Evolutionary conservation across 495 filamentous ascomycete genomes (phyloP).

Genomic region (Xanthoparmelia taractica): DNA sequence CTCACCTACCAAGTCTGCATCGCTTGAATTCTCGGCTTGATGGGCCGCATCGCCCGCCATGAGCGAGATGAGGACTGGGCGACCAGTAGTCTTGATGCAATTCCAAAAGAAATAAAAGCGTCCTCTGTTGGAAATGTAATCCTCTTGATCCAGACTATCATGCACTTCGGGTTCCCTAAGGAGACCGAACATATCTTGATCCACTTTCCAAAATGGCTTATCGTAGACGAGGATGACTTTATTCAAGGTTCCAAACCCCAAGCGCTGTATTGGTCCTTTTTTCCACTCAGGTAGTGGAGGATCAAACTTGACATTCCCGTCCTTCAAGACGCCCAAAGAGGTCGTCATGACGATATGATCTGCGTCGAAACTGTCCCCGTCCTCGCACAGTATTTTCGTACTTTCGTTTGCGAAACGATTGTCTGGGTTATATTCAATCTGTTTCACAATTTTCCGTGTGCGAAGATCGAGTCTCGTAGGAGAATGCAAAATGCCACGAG

Average conservation of each 20-base stretch:
- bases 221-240: slow-evolving; percentile 91
- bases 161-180: slow-evolving; percentile 58
- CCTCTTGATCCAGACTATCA: slow-evolving; percentile 50
- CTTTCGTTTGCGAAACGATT: slow-evolving; percentile 24
- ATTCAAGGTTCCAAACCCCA: slow-evolving; percentile 92
- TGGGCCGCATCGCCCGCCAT: slow-evolving; percentile 96
- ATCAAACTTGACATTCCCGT: slow-evolving; percentile 63
- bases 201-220: slow-evolving; percentile 84
- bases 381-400: slow-evolving; percentile 64
- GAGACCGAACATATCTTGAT: slow-evolving; percentile 88
- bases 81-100: slow-evolving; percentile 75
- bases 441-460: slow-evolving; percentile 58
- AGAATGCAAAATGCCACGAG: slow-evolving; percentile 67
- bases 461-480: slow-evolving; percentile 75
- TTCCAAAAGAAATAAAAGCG: slow-evolving; percentile 98
- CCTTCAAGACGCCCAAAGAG: slow-evolving; percentile 84
- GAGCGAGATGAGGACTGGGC: slow-evolving; percentile 79
- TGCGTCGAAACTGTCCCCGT: slow-evolving; percentile 68
- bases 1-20: slow-evolving; percentile 68
- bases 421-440: slow-evolving; percentile 57
- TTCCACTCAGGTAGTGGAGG: slow-evolving; percentile 86
- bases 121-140: slow-evolving; percentile 59
- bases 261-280: slow-evolving; percentile 65
- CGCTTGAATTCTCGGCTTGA: slow-evolving; percentile 66
- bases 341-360: slow-evolving; percentile 84